A percentile compares a stretch with the other conserved stretches of the same genome.
Evolutionary conservation across 106 monocot species (phyloP).

Genomic region (Allium cepa): DNA sequence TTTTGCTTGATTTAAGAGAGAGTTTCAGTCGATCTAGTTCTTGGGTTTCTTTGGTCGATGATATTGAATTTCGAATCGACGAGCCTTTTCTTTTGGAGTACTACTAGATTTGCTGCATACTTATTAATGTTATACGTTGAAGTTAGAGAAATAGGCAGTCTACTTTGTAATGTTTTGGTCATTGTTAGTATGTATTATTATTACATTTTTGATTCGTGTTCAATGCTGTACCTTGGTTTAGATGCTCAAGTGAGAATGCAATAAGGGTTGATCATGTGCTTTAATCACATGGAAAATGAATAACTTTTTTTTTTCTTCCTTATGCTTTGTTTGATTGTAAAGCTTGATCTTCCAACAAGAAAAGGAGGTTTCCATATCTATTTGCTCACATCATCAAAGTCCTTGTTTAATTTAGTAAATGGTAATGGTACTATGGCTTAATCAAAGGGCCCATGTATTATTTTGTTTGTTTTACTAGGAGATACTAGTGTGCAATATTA

Average conservation of each 20-base stretch:
- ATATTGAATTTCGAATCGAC: conserved; percentile 40
- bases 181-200: not conserved
- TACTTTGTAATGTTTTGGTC: too few species aligned
- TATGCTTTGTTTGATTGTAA: not conserved
- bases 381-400: conserved; percentile 5
- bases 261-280: not conserved
- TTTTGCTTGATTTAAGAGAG: conserved; percentile 37
- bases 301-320: not conserved
- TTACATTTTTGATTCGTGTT: too few species aligned
- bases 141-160: too few species aligned
- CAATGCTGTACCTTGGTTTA: too few species aligned
- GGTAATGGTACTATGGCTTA: not conserved
- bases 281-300: not conserved
- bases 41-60: conserved; percentile 6
- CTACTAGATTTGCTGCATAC: not conserved
- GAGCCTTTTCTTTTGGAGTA: conserved; percentile 52
- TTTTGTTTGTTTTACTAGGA: not conserved
- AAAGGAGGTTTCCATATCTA: not conserved
- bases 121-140: too few species aligned
- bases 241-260: too few species aligned
- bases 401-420: not conserved
- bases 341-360: not conserved
- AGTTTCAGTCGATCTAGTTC: conserved; percentile 18
- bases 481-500: not conserved
- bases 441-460: not conserved